Conservation (phyloP, 75 land plant species). For the Cunninghamia lanceolata region DNA sequence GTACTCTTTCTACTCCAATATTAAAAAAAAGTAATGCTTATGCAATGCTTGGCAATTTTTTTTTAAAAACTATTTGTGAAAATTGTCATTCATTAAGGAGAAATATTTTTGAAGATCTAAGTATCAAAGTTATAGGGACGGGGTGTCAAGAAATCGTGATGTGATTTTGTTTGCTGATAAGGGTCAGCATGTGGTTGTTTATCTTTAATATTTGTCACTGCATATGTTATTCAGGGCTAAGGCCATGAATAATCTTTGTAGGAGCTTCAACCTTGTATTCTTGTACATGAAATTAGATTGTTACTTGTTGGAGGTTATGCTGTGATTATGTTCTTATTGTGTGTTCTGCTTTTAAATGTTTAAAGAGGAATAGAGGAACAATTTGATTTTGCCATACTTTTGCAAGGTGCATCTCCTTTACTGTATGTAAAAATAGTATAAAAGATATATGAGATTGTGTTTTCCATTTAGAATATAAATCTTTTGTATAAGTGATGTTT, state of each 20-base stretch:
- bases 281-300: neutral
- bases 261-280: neutral
- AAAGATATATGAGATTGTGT: neutral
- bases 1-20: no score
- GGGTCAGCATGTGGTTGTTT: neutral
- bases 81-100: neutral
- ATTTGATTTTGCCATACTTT: neutral
- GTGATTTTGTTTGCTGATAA: neutral
- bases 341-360: neutral
- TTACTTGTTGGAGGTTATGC: neutral
- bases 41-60: neutral
- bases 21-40: no score
- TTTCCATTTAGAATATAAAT: neutral
- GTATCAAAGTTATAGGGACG: neutral
- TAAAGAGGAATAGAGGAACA: neutral
- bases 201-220: conserved; percentile 3
- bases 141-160: neutral
- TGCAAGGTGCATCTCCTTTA: neutral
- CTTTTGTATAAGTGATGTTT: neutral
- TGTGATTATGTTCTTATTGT: neutral
- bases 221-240: conserved; percentile 2
- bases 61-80: neutral
- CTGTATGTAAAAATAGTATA: neutral
- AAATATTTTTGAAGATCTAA: neutral
- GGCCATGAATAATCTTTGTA: neutral